Base-by-base conservation (phyloP, 177 flowering plant species). In the Telopea speciosissima region DNA sequence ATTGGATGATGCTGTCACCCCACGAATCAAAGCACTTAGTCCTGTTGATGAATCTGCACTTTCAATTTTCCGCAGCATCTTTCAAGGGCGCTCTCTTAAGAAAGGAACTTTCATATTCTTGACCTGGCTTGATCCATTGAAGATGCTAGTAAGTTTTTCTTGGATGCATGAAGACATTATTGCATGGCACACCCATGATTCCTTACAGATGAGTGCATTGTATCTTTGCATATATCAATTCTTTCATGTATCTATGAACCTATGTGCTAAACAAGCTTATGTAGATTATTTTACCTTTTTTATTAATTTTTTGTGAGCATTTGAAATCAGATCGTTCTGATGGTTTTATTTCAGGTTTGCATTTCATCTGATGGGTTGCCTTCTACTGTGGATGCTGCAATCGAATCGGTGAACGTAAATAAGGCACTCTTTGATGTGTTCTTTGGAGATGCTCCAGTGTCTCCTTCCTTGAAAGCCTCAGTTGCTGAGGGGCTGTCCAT, bases 391-490 rank as follows among this genome's bases (percentile, higher is more conserved):
- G 96, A 90, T 79, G 90, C 90, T 64, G 76, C 83, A 69, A 86
- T 90, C n/a, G 86, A 87, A 72, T 90, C 96, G 31, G 59, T 2
- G 36, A 87, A 84, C 68, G 89, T 89, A 22, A 76, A 84, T 44
- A 76, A 36, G 25, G 90, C 97, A 44, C 87, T 93, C 22, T 90
- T 87, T 63, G 88, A 90, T 78, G 92, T 87, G 11, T 90, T 89
- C 67, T 80, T 91, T 26, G 97, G 98, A 66, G 77, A 80, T 75
- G 63, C 80, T 76, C 87, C 94, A 17, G 97, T 91, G 83, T 90
- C 96, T 67, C 94, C 94, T 40, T 77, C 94, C 24, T 73, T 93
- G 78, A 93, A 89, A 81, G 73, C 85, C 74, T 90, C 97, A 14
- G 91, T 87, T 68, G 80, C 85, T 61, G 76, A 64, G 63, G 88